Percentiles rank a stretch among this genome's conserved stretches.
Conservation (phyloP, 345 rosid genomes). For the Corymbia maculata region DNA sequence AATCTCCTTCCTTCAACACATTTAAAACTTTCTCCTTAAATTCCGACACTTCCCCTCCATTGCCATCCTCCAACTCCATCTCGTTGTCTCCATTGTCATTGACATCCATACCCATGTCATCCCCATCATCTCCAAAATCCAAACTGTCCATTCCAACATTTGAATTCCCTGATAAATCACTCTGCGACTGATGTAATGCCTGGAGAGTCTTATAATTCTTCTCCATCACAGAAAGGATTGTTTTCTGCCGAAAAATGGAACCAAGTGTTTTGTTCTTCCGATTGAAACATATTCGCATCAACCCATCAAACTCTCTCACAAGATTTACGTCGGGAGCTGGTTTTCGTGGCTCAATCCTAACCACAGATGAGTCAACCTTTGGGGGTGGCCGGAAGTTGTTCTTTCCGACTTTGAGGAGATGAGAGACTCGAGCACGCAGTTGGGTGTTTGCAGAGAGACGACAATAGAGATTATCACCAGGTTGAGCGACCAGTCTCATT, state of each 20-base stretch:
- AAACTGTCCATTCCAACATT: slow-evolving; percentile 12
- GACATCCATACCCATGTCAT: slow-evolving; percentile 36
- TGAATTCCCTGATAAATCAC: background rate
- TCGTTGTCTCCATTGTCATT: slow-evolving; percentile 34
- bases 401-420: slow-evolving; percentile 89
- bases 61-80: slow-evolving; percentile 28
- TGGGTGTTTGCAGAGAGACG: slow-evolving; percentile 84
- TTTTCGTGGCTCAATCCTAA: slow-evolving; percentile 77
- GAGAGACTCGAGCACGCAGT: slow-evolving; percentile 75
- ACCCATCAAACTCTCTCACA: slow-evolving; percentile 82
- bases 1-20: slow-evolving; percentile 60
- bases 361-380: slow-evolving; percentile 93
- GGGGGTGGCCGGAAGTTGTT: slow-evolving; percentile 96
- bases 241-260: slow-evolving; percentile 65
- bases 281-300: slow-evolving; percentile 74
- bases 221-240: slow-evolving; percentile 53
- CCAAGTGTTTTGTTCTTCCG: slow-evolving; percentile 88
- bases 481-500: slow-evolving; percentile 86
- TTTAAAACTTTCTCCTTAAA: slow-evolving; percentile 58
- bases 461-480: slow-evolving; percentile 76
- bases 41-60: slow-evolving; percentile 34
- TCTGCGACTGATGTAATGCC: slow-evolving; percentile 29
- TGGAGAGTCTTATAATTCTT: slow-evolving; percentile 84
- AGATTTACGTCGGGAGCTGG: slow-evolving; percentile 55
- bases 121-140: slow-evolving; percentile 18